Conservation (phyloP, 257 asterid genomes). For the Solanum chmielewskii region DNA sequence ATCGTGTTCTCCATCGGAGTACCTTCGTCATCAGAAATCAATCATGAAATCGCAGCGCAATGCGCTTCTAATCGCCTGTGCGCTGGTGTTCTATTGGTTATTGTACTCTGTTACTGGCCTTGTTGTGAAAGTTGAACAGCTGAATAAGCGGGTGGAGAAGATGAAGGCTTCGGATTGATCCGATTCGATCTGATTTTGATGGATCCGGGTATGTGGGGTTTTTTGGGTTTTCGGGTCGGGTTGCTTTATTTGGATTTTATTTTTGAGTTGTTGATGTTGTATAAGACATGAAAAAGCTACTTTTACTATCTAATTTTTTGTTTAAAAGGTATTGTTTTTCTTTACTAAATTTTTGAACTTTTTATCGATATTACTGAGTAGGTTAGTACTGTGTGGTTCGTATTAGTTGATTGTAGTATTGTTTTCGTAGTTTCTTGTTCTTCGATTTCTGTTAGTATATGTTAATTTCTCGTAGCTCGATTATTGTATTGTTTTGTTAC, state of each 20-base stretch:
- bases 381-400: too few relatives aligned
- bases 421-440: too few relatives aligned
- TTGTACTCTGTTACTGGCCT: slow-evolving; percentile 60
- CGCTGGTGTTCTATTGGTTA: slow-evolving; percentile 65
- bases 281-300: not conserved
- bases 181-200: not conserved
- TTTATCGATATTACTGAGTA: not conserved
- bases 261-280: not conserved
- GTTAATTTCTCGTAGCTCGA: not conserved
- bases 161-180: slow-evolving; percentile 46
- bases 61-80: slow-evolving; percentile 60
- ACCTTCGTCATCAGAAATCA: slow-evolving; percentile 74
- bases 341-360: not conserved
- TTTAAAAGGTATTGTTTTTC: not conserved
- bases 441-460: too few relatives aligned
- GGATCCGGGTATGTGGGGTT: not conserved
- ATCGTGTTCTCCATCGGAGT: slow-evolving; percentile 61
- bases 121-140: slow-evolving; percentile 50
- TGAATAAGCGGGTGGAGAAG: slow-evolving; percentile 55
- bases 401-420: too few relatives aligned
- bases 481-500: too few relatives aligned
- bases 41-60: slow-evolving; percentile 74
- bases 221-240: not conserved
- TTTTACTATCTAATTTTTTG: not conserved
- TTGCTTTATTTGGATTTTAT: not conserved